phyloP scores from a whole-genome alignment of 176 grass and related monocot genomes.

The Musa itinerans region DNA sequence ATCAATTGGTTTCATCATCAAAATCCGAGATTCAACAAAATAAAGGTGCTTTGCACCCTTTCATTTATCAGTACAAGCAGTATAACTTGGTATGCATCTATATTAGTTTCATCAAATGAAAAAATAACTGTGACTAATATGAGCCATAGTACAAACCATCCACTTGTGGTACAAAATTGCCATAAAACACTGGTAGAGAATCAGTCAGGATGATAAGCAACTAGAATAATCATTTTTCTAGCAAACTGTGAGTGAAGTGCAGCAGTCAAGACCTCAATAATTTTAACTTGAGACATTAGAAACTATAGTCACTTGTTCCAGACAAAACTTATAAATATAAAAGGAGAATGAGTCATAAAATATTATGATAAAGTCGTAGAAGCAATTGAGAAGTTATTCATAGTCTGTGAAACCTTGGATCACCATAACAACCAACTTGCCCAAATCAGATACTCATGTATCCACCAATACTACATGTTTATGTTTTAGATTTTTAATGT shows the following conservation, averaged over 20 bases:
- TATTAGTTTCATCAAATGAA: too few relatives aligned
- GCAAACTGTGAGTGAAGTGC: neutral
- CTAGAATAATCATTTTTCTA: neutral
- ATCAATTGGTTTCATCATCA: too few relatives aligned
- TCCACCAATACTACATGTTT: too few relatives aligned
- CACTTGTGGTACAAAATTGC: neutral
- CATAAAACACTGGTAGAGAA: neutral
- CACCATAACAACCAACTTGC: neutral
- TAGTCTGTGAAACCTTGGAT: neutral
- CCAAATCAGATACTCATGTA: neutral
- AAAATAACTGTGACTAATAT: neutral
- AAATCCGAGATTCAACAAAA: neutral
- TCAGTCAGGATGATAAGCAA: neutral
- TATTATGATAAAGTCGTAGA: neutral
- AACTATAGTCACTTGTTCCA: neutral
- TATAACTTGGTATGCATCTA: neutral
- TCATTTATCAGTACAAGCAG: neutral
- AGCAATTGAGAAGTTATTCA: neutral
- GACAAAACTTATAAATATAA: neutral
- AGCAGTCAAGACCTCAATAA: too few relatives aligned
- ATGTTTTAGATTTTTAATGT: too few relatives aligned
- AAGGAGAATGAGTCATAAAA: neutral
- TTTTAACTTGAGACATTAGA: too few relatives aligned
- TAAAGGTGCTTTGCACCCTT: neutral
- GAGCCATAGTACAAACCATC: neutral